These are phyloP conservation scores for Chalara sp. DNA, from an alignment of 2,329 filamentous ascomycete genomes.

Conservation along the genomic window DNA sequence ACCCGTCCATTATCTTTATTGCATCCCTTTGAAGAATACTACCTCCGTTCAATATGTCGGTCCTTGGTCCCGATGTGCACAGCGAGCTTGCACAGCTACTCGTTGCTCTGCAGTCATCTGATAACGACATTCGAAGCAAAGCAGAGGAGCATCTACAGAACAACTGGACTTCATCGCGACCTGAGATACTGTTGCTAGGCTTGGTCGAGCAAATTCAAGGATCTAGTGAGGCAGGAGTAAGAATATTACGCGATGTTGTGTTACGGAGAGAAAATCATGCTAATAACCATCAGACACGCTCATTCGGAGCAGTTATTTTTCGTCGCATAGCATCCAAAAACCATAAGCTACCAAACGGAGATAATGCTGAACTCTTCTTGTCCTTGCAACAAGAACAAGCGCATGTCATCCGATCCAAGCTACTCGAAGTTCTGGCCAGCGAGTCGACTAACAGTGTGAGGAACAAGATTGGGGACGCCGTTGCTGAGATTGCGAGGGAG, in stretches of 20 bases:
- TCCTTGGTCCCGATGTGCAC: slow-evolving; percentile 79
- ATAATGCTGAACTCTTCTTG: slow-evolving; percentile 78
- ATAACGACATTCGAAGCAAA: slow-evolving; percentile 77
- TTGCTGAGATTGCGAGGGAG: slow-evolving; percentile 90
- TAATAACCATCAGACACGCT: slow-evolving; percentile 58
- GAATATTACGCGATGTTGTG: slow-evolving; percentile 3
- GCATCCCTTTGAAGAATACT: background rate
- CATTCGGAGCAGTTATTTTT: slow-evolving; percentile 91
- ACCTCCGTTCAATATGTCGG: slow-evolving; percentile 58
- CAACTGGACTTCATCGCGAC: slow-evolving; percentile 78
- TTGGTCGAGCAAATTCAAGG: slow-evolving; percentile 85
- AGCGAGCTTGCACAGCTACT: slow-evolving; percentile 80
- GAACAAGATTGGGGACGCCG: slow-evolving; percentile 96
- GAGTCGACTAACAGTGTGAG: slow-evolving; percentile 71
- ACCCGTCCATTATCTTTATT: background rate
- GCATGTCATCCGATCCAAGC: slow-evolving; percentile 72
- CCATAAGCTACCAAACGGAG: slow-evolving; percentile 65
- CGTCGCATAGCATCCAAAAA: slow-evolving; percentile 87
- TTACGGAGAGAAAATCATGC: background rate
- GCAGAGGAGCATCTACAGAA: slow-evolving; percentile 87
- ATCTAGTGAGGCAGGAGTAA: slow-evolving; percentile 42
- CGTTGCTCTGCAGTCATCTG: slow-evolving; percentile 78
- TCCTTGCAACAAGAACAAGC: slow-evolving; percentile 69
- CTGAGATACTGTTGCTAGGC: slow-evolving; percentile 88
- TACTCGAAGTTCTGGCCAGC: slow-evolving; percentile 67